Evolutionary conservation across 1,139 yeast species (phyloP).

Genomic region (Candida freyschussii): DNA sequence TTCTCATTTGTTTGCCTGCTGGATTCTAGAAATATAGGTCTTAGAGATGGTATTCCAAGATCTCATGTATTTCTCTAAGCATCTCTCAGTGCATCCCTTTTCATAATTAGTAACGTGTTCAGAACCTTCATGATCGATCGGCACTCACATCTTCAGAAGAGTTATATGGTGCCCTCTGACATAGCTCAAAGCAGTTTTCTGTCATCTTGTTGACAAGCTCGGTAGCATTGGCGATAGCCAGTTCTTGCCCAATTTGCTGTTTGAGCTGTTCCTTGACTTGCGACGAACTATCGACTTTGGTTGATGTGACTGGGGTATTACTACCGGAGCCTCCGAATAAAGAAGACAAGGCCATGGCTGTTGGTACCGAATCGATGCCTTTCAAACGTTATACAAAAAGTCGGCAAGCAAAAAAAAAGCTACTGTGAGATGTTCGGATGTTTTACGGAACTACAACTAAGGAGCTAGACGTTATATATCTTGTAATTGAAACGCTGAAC

Average conservation of each 20-base stretch:
- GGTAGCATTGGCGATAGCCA: slow-evolving; percentile 86
- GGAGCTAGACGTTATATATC: too few relatives aligned
- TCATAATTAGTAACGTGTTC: slow-evolving; percentile 20
- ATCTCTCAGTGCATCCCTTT: slow-evolving; percentile 58
- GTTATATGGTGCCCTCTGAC: slow-evolving; percentile 49
- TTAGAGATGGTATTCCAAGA: slow-evolving; percentile 84
- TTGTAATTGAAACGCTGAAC: too few relatives aligned
- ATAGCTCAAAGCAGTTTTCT: slow-evolving; percentile 82
- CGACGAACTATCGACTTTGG: slow-evolving; percentile 26
- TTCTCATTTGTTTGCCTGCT: slow-evolving; percentile 34
- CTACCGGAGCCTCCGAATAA: slow-evolving; percentile 36
- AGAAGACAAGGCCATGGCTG: slow-evolving; percentile 38
- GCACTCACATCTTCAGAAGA: slow-evolving; percentile 38
- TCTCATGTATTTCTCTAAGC: slow-evolving; percentile 84
- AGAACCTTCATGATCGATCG: too few relatives aligned
- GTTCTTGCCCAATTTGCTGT: slow-evolving; percentile 70
- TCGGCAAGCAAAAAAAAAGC: too few relatives aligned
- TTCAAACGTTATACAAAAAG: too few relatives aligned
- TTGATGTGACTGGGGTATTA: slow-evolving; percentile 28
- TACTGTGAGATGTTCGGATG: too few relatives aligned
- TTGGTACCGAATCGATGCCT: too few relatives aligned
- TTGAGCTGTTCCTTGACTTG: slow-evolving; percentile 58
- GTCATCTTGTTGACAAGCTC: slow-evolving; percentile 81
- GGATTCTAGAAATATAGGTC: slow-evolving; percentile 71
- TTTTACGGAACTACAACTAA: too few relatives aligned